Conservation (phyloP, 2,329 filamentous ascomycete species). For the Curvularia eragrostidis region DNA sequence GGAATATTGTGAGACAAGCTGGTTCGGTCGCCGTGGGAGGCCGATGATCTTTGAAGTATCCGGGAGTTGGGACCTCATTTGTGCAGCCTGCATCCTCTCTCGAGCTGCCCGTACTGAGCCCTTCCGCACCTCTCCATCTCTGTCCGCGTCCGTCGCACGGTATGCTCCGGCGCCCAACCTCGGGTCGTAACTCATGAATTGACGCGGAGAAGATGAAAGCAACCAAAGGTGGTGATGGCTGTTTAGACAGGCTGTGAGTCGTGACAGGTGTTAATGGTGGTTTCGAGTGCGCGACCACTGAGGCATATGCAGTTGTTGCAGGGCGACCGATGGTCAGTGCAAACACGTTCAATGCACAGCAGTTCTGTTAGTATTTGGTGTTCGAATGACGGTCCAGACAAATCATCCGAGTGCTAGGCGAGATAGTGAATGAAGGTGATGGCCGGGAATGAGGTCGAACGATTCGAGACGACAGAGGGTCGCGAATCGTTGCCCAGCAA, state of each 20-base stretch:
- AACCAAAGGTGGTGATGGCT: conserved; percentile 4
- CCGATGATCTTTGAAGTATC: conserved; percentile 47
- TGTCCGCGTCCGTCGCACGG: conserved; percentile 34
- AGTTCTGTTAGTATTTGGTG: conserved; percentile 12
- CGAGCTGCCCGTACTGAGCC: conserved; percentile 50
- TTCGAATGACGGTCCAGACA: conserved; percentile 19
- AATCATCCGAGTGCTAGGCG: conserved; percentile 16
- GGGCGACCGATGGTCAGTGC: conserved; percentile 25
- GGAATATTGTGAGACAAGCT: conserved; percentile 39
- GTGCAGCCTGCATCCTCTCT: conserved; percentile 41
- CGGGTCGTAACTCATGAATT: conserved; percentile 49
- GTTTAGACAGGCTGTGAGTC: conserved; percentile 11
- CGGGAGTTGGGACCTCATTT: conserved; percentile 37
- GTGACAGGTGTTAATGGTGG: conserved; percentile 4
- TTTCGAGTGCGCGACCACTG: conserved; percentile 21
- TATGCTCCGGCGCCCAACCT: conserved; percentile 42
- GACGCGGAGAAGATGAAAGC: no score
- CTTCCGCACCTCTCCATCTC: conserved; percentile 34
- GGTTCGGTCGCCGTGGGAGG: conserved; percentile 45
- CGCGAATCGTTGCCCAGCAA: conserved; percentile 38
- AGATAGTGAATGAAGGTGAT: conserved; percentile 17
- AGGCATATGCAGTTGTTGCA: conserved; percentile 16
- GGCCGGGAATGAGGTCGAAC: conserved; percentile 26
- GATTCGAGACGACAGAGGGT: conserved; percentile 28
- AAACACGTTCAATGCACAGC: conserved; percentile 18